Evolutionary conservation across 805 yeast species (phyloP).

Genomic region (Starmerella floris): DNA sequence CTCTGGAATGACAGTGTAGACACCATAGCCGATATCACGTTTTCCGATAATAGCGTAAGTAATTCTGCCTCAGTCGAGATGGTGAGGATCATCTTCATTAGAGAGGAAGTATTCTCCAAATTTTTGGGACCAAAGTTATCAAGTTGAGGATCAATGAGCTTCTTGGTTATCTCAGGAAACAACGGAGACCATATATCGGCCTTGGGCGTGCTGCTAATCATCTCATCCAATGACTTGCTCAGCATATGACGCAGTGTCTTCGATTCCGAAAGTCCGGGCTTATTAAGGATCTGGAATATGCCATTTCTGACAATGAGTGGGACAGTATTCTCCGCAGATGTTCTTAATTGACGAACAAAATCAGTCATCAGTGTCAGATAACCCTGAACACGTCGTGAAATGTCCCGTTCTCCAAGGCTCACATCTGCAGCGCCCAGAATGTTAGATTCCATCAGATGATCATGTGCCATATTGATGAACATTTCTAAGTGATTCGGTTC

Average conservation of each 20-base stretch:
- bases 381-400: conserved; percentile 32
- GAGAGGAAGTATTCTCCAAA: conserved; percentile 67
- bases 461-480: conserved; percentile 52
- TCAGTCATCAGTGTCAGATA: conserved; percentile 50
- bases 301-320: conserved; percentile 32
- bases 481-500: conserved; percentile 35
- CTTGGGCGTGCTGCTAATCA: conserved; percentile 43
- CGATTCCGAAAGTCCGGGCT: conserved; percentile 33
- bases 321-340: conserved; percentile 38
- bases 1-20: conserved; percentile 39
- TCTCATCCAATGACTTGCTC: conserved; percentile 44
- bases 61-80: conserved; percentile 42
- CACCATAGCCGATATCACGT: conserved; percentile 44
- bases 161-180: conserved; percentile 38
- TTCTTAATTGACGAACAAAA: conserved; percentile 43
- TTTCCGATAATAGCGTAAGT: conserved; percentile 42
- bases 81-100: conserved; percentile 49
- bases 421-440: neutral
- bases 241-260: conserved; percentile 54
- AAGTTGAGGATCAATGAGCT: conserved; percentile 53
- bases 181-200: conserved; percentile 41
- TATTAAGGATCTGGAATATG: conserved; percentile 12
- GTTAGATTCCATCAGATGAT: conserved; percentile 31
- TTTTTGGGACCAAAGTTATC: conserved; percentile 59
- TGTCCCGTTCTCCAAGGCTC: neutral